These are phyloP conservation scores for Zymoseptoria tritici DNA, from an alignment of 2,329 filamentous ascomycete species.

Conservation along the genomic window DNA sequence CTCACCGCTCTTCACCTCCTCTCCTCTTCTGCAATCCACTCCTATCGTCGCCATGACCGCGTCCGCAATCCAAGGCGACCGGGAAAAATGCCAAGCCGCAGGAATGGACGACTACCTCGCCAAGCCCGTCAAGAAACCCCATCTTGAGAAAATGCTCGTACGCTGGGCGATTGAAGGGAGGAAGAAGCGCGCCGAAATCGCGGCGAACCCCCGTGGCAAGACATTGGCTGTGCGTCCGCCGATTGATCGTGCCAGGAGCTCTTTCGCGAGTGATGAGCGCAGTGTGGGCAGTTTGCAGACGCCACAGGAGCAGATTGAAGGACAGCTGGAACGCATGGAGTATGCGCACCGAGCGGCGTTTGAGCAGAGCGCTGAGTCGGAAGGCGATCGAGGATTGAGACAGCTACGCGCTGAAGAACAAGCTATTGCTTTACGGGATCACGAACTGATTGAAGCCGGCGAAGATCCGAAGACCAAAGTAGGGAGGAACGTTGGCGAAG, in stretches of 20 bases:
- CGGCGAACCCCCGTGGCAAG: conserved; percentile 8
- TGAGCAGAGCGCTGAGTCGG: conserved; percentile 35
- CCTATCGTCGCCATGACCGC: conserved; percentile 79
- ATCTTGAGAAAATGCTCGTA: conserved; percentile 63
- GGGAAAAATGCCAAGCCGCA: conserved; percentile 63
- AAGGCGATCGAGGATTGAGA: conserved; percentile 39
- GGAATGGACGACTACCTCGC: conserved; percentile 69
- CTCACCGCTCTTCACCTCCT: conserved; percentile 55
- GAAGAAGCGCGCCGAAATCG: conserved; percentile 23
- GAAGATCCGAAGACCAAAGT: conserved; percentile 29
- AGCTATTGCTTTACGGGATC: conserved; percentile 46
- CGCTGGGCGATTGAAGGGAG: conserved; percentile 53
- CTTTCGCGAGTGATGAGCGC: conserved; percentile 10
- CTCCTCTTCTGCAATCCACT: conserved; percentile 50
- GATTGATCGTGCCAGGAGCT: conserved; percentile 13
- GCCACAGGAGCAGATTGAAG: conserved; percentile 27
- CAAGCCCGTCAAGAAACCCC: conserved; percentile 64
- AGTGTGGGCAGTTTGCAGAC: conserved; percentile 19
- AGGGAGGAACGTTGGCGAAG: conserved; percentile 12
- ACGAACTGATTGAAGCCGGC: conserved; percentile 46
- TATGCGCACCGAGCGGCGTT: conserved; percentile 33
- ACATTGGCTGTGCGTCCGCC: conserved; percentile 11
- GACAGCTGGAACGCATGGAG: conserved; percentile 29
- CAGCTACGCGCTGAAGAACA: conserved; percentile 49
- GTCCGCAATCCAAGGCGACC: conserved; percentile 68